Base-by-base conservation (phyloP, 108 stramenopile genomes). In the Cylindrotheca closterium region DNA sequence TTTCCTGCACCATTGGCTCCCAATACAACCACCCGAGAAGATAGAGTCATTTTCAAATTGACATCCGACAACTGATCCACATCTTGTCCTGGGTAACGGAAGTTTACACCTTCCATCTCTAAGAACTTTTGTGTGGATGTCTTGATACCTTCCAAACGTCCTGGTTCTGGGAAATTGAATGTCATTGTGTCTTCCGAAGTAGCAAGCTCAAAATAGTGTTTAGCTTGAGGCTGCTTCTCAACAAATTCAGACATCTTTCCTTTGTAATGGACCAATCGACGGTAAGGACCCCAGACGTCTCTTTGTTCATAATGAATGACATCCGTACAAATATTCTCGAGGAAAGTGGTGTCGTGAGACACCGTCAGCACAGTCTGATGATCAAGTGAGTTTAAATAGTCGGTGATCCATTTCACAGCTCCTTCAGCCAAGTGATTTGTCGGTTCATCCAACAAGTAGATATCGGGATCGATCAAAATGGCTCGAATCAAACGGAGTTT, bases 81-180 rank as follows among this genome's bases (percentile, higher is more conserved):
- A 22, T 85, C 75, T 30, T 27, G 51, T 15, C 88, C 87, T 10
- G 96, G 89, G 75, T 97, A 98, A 31, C 79, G 77, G 76, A 80
- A 98, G 65, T 86, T 81, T 17, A 95, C 95, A 60, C 78, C 56
- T 61, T 87, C 88, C 90, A 97, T 92, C 71, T 96, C 96, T 58
- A 98, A 72, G 71, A 98, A 95, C 69, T 92, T 88, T 78, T 97
- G 95, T 7, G 97, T 96, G n/a, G 91, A 88, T 15, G 96, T 96
- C 25, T 87, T 81, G 80, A 98, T 81, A 56, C 97, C 97, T 46
- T 97, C 97, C 37, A 98, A 76, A 2, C 93, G 86, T 42, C 96
- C 92, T 4, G 94, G 94, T 58, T 94, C 79, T 30, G 94, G 96
- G 70, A 95, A 95, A 32, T 67, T 65, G 65, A 94, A 95, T 25